Evolutionary conservation across 1,284 basidiomycete genomes (phyloP), one percentile per base, ranked within the genome.

Genomic region (Ustilago shanxiensis): DNA sequence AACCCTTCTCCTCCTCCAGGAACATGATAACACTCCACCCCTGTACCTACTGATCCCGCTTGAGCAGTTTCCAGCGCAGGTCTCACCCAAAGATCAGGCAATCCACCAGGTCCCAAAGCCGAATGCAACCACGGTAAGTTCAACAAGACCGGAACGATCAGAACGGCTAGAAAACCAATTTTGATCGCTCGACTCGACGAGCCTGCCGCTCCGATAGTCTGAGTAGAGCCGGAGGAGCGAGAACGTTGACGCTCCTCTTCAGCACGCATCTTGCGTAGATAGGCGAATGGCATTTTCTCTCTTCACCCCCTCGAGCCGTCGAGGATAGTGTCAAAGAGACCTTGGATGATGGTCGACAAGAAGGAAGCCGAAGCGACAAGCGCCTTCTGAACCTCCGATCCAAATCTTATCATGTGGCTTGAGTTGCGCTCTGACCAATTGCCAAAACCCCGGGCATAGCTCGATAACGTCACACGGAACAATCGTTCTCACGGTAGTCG

Each of bases 81-180:
- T 16, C 69, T 47, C 1, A 72, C 73, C 73, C 73, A 76, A 3
- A 60, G 47, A 3, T 58, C 59, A 1, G 69, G 73, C 61, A 76
- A 31, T 1, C 39, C 29, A 1, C 45, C 59, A 1, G 68, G 62
- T 11, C 68, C 68, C 2, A 71, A 39, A 8, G 59, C 58, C 20
- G 53, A 65, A 31, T 61, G 59, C 20, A 76, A 3, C 73, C 73
- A 76, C 2, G 68, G 60, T 3, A 71, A 31, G 9, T 65, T 58
- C 10, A 67, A n/a, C 28, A 63, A 14, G 1, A 70, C 3, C 16
- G 68, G 72, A n/a, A 53, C 50, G 10, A 68, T 22, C 2, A 68
- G 26, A 0, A 68, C 20, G 1, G 65, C 65, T 3, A 68, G 3
- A 20, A 44, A 14, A 7, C 41, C 41, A 10, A 67, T 45, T 26